Conservation (phyloP, 2,329 filamentous ascomycete genomes). For the Trichoderma koningiopsis region DNA sequence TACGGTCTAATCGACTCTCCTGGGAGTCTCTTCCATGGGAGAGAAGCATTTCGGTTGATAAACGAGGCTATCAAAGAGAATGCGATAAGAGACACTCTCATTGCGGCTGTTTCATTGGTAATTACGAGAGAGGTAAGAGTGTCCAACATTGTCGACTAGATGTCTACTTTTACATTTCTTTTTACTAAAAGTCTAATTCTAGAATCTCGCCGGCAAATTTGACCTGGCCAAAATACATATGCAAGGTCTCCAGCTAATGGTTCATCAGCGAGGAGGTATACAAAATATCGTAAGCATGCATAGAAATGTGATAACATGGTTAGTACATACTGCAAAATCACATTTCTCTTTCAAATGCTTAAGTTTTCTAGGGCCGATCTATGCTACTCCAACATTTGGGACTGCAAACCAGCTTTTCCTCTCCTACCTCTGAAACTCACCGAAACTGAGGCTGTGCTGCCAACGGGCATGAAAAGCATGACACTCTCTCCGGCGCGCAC, state of each 20-base stretch:
- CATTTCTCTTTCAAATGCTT: neutral
- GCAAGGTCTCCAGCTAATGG: slow-evolving; percentile 3
- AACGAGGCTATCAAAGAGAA: neutral
- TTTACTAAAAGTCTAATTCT: neutral
- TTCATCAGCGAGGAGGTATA: slow-evolving; percentile 7
- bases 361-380: neutral
- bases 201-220: slow-evolving; percentile 17
- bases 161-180: too few relatives aligned
- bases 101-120: slow-evolving; percentile 3
- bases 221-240: slow-evolving; percentile 9
- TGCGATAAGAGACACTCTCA: slow-evolving; percentile 6
- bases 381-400: slow-evolving; percentile 1
- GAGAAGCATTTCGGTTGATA: slow-evolving; percentile 15
- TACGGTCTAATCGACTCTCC: slow-evolving; percentile 7
- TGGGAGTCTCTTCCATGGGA: slow-evolving; percentile 3
- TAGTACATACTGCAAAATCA: neutral
- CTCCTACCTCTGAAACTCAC: neutral
- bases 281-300: neutral
- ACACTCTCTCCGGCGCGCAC: neutral
- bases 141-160: neutral
- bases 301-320: slow-evolving; percentile 1
- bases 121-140: slow-evolving; percentile 7
- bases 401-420: neutral
- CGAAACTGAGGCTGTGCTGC: neutral
- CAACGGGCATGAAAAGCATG: neutral